Conservation (phyloP, 257 asterid species). For the Solanum okadae region DNA sequence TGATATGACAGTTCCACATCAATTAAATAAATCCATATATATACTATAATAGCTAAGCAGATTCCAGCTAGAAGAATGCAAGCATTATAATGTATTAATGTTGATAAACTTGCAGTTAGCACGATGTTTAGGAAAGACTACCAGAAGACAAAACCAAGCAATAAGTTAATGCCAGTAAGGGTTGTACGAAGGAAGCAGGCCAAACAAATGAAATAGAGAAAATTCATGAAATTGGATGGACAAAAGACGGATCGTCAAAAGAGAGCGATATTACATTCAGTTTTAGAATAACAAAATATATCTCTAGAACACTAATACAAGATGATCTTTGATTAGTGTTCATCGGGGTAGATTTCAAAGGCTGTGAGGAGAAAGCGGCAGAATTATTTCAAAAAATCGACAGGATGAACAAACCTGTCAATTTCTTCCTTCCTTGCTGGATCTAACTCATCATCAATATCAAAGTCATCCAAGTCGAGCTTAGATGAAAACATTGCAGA, state of each 20-base stretch:
- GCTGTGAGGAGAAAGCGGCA: too few relatives aligned
- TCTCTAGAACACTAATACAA: background rate
- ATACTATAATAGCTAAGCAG: background rate
- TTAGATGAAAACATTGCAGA: conserved; percentile 20
- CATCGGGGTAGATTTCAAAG: too few relatives aligned
- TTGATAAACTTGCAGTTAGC: background rate
- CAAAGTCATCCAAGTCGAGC: conserved; percentile 30
- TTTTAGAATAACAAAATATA: background rate
- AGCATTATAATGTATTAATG: background rate
- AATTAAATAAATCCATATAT: background rate
- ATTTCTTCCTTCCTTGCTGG: conserved; percentile 42
- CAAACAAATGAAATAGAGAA: background rate
- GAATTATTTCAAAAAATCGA: too few relatives aligned
- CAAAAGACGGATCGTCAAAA: background rate
- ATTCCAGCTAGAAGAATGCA: background rate
- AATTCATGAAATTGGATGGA: background rate
- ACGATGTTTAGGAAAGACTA: background rate
- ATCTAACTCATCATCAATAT: conserved; percentile 34
- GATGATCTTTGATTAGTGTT: background rate
- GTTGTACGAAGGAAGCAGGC: background rate
- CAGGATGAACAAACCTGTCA: conserved; percentile 20
- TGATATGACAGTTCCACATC: background rate
- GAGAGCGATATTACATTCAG: background rate
- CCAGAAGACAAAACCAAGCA: background rate
- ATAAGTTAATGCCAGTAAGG: background rate